Conservation (phyloP, 768 basidiomycete genomes). For the Boletus pseudo-olivaceus region DNA sequence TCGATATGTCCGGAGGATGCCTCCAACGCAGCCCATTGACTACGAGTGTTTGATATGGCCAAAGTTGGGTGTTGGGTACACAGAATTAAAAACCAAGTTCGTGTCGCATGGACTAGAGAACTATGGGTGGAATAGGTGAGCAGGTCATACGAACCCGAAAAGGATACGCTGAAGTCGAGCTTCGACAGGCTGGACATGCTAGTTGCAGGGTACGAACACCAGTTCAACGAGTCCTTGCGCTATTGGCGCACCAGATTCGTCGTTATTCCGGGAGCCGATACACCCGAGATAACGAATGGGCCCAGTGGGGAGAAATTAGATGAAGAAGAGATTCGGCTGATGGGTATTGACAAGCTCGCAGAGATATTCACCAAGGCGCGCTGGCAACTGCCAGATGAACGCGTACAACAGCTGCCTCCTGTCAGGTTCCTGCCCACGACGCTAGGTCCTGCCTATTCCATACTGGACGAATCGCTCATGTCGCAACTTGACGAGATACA, state of each 20-base stretch:
- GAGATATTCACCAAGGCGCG: conserved; percentile 83
- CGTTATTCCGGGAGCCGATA: conserved; percentile 81
- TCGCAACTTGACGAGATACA: conserved; percentile 80
- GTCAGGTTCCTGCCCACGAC: conserved; percentile 83
- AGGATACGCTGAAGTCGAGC: neutral
- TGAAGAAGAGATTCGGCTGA: conserved; percentile 82
- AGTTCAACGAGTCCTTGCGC: conserved; percentile 76
- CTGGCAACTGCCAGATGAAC: conserved; percentile 57
- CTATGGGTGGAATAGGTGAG: conserved; percentile 83
- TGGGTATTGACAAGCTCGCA: conserved; percentile 89
- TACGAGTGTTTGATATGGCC: conserved; percentile 96
- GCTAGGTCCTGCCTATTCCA: conserved; percentile 73
- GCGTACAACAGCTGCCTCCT: conserved; percentile 45
- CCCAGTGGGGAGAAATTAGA: conserved; percentile 71
- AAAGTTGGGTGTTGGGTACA: conserved; percentile 83
- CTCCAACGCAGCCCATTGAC: conserved; percentile 56
- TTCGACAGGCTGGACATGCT: conserved; percentile 73
- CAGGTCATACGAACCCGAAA: neutral
- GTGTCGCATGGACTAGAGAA: conserved; percentile 75
- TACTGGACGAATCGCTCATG: conserved; percentile 76
- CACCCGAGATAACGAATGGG: conserved; percentile 52
- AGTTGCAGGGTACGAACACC: conserved; percentile 76
- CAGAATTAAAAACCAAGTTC: conserved; percentile 72
- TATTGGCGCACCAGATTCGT: conserved; percentile 96
- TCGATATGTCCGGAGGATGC: conserved; percentile 76